Conservation (phyloP, 2,329 filamentous ascomycete genomes). For the Zalaria obscura region DNA sequence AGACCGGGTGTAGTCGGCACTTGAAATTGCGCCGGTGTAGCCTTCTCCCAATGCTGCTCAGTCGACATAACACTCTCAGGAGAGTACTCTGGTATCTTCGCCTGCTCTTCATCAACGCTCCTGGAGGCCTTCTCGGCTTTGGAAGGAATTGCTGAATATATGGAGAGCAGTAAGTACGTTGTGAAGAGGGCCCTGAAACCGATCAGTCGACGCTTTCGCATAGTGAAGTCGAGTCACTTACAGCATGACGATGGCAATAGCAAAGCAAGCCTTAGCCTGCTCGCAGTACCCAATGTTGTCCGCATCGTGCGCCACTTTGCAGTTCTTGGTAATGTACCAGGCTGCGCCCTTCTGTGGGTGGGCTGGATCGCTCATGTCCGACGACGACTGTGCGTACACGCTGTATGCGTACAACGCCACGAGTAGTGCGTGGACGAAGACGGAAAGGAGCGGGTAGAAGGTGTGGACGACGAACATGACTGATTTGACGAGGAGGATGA, state of each 20-base stretch:
- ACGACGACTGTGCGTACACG: slow-evolving; percentile 56
- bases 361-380: slow-evolving; percentile 53
- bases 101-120: slow-evolving; percentile 11
- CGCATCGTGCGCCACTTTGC: slow-evolving; percentile 36
- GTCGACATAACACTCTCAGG: slow-evolving; percentile 23
- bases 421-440: slow-evolving; percentile 43
- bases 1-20: slow-evolving; percentile 27
- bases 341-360: slow-evolving; percentile 48
- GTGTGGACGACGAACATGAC: slow-evolving; percentile 56
- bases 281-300: slow-evolving; percentile 42
- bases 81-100: slow-evolving; percentile 9
- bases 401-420: slow-evolving; percentile 50
- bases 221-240: slow-evolving; percentile 28
- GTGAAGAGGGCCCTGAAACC: slow-evolving; percentile 42
- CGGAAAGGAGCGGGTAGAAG: slow-evolving; percentile 50
- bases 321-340: slow-evolving; percentile 65
- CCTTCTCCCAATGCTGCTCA: slow-evolving; percentile 44
- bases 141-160: slow-evolving; percentile 40
- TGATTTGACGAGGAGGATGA: slow-evolving; percentile 58
- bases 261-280: slow-evolving; percentile 55
- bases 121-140: slow-evolving; percentile 14
- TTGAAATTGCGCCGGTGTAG: slow-evolving; percentile 20
- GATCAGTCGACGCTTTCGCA: too few species aligned
- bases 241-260: slow-evolving; percentile 52
- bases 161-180: slow-evolving; percentile 42